A percentile compares a stretch with the other conserved stretches of the same genome.
These are phyloP conservation scores for Geotrichum ghanense DNA, from an alignment of 805 yeast species.

Conservation along the genomic window DNA sequence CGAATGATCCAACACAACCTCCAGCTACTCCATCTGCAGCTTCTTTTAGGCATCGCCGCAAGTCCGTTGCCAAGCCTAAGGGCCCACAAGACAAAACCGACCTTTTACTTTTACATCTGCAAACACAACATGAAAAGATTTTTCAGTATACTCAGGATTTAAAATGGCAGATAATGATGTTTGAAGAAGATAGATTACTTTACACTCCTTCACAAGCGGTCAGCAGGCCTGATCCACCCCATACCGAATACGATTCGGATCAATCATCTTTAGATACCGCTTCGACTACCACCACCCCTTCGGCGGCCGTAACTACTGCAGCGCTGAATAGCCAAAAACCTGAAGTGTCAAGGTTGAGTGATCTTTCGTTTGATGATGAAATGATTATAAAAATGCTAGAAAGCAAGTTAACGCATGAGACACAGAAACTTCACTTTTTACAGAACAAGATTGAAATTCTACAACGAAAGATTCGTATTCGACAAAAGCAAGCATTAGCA, in stretches of 20 bases:
- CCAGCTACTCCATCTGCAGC: too few species aligned
- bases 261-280: too few species aligned
- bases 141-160: not conserved
- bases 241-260: too few species aligned
- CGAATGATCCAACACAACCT: not conserved
- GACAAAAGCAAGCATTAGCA: too few species aligned
- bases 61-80: too few species aligned
- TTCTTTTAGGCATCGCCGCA: too few species aligned
- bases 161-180: not conserved
- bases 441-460: not conserved
- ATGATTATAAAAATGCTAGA: not conserved
- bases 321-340: not conserved
- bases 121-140: not conserved
- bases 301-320: too few species aligned
- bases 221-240: not conserved
- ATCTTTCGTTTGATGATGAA: conserved; percentile 1
- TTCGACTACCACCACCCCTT: too few species aligned
- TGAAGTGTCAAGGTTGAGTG: not conserved
- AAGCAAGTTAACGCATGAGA: not conserved
- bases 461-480: too few species aligned
- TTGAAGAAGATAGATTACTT: not conserved
- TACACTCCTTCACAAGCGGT: not conserved
- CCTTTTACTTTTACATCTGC: not conserved
- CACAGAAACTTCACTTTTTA: not conserved
- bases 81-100: not conserved